Evolutionary conservation across 441 rosid species (phyloP).

Genomic region (Bocquillonia castaneifolia): DNA sequence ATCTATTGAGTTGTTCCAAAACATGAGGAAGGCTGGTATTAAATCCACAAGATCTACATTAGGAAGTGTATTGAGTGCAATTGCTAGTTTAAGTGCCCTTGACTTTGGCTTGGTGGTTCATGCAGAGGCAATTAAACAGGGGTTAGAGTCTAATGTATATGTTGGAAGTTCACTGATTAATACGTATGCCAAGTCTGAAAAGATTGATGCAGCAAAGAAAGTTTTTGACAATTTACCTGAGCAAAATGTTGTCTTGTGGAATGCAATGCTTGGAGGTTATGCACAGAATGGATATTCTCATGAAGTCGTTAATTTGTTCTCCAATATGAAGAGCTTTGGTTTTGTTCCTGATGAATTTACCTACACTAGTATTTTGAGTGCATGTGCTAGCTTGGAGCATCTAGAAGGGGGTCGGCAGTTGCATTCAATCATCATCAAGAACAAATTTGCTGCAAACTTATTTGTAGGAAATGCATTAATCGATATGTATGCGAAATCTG

Average conservation of each 20-base stretch:
- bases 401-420: constrained; percentile 58
- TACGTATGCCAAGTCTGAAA: constrained; percentile 69
- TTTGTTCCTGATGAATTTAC: constrained; percentile 69
- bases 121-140: constrained; percentile 78
- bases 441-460: constrained; percentile 46
- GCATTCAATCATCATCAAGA: constrained; percentile 64
- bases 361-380: constrained; percentile 77
- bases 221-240: constrained; percentile 62
- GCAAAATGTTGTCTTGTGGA: constrained; percentile 78
- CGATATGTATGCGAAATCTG: constrained; percentile 93
- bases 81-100: constrained; percentile 49
- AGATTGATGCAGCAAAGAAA: constrained; percentile 57
- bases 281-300: constrained; percentile 59
- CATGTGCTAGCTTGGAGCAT: constrained; percentile 60
- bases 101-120: constrained; percentile 69
- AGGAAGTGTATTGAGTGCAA: constrained; percentile 74
- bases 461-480: constrained; percentile 82
- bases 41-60: constrained; percentile 78
- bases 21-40: constrained; percentile 59
- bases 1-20: constrained; percentile 49
- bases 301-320: constrained; percentile 53
- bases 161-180: constrained; percentile 82
- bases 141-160: constrained; percentile 67
- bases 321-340: constrained; percentile 55
- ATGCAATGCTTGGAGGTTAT: constrained; percentile 79